These are phyloP conservation scores for Saccharomycopsis sp. DNA, from an alignment of 805 yeast species.

Conservation along the genomic window DNA sequence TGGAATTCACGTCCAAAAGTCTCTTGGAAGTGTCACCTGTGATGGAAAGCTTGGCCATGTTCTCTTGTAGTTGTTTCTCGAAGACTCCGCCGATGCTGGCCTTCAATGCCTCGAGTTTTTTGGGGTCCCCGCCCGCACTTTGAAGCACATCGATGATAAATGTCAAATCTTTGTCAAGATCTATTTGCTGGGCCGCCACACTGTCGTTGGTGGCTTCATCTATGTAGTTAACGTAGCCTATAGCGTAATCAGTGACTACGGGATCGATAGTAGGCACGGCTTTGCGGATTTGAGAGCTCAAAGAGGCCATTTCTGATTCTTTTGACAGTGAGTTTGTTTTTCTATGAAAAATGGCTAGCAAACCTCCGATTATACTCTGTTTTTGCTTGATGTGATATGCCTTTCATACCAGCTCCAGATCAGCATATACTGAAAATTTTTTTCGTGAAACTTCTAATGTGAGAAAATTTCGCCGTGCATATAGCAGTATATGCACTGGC, in stretches of 20 bases:
- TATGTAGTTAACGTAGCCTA: conserved; percentile 82
- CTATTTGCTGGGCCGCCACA: conserved; percentile 66
- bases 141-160: conserved; percentile 60
- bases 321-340: neutral
- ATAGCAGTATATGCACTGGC: neutral
- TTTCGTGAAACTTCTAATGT: neutral
- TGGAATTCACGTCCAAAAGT: conserved; percentile 68
- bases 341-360: neutral
- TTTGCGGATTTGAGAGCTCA: conserved; percentile 58
- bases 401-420: neutral
- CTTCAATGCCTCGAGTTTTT: conserved; percentile 46
- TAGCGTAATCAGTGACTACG: conserved; percentile 80
- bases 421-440: neutral
- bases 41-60: conserved; percentile 64
- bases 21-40: conserved; percentile 88
- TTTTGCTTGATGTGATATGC: neutral
- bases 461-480: neutral
- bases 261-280: conserved; percentile 85
- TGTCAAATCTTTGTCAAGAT: conserved; percentile 57
- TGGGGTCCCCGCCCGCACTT: conserved; percentile 75
- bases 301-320: neutral
- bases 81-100: conserved; percentile 42
- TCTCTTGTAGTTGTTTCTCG: conserved; percentile 49
- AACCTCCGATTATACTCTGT: neutral
- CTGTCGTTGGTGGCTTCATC: conserved; percentile 75